A percentile compares a stretch with the other conserved stretches of the same genome.
These are phyloP conservation scores for Naganishia friedmannii DNA, from an alignment of 768 basidiomycete genomes.

Conservation along the genomic window DNA sequence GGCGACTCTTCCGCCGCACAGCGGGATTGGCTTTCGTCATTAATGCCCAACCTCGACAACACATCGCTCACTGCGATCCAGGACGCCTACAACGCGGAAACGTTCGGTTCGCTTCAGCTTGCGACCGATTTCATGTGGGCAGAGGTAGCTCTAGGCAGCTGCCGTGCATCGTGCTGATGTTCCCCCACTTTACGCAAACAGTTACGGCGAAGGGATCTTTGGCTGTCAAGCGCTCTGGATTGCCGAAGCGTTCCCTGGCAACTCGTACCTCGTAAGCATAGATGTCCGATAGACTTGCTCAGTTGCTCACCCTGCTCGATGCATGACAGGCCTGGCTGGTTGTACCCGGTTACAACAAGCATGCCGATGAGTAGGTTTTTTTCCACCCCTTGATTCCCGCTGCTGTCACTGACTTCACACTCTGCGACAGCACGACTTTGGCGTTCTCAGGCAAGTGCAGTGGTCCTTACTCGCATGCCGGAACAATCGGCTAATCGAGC, in stretches of 20 bases:
- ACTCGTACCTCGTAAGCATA: slow-evolving; percentile 13
- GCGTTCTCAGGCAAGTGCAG: not conserved
- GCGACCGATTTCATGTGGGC: slow-evolving; percentile 22
- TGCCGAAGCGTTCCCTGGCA: slow-evolving; percentile 14
- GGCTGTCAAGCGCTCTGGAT: slow-evolving; percentile 22
- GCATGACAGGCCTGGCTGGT: slow-evolving; percentile 15
- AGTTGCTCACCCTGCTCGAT: not conserved
- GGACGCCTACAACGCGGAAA: slow-evolving; percentile 1
- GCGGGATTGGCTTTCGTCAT: not conserved
- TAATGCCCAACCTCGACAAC: not conserved
- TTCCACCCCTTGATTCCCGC: not conserved
- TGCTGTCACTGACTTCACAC: not conserved
- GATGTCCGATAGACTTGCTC: not conserved
- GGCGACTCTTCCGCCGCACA: slow-evolving; percentile 7
- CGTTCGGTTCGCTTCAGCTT: slow-evolving; percentile 18
- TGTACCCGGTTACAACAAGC: not conserved
- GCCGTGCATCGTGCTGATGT: no score
- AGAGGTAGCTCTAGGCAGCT: not conserved
- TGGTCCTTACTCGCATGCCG: not conserved
- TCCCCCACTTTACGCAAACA: not conserved
- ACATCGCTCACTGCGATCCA: not conserved
- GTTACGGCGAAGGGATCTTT: slow-evolving; percentile 24
- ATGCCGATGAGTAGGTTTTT: slow-evolving; percentile 22
- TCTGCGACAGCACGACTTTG: not conserved
- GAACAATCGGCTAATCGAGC: not conserved